Evolutionary conservation across 495 filamentous ascomycete species (phyloP), one percentile per base, ranked within the genome.

Genomic region (Aspergillus nanangensis): DNA sequence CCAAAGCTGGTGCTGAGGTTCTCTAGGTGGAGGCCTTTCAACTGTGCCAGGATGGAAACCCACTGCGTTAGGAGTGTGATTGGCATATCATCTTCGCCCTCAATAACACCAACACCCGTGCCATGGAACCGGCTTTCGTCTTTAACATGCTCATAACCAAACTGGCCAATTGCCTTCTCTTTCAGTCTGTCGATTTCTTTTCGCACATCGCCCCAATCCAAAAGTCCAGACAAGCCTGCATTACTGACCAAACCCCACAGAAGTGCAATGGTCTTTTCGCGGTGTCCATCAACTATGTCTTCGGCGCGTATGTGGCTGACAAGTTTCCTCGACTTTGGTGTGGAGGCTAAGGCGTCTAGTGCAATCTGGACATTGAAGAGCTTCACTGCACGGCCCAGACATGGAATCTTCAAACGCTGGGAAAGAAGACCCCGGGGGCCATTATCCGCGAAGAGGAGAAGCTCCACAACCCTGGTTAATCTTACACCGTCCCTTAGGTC

Each of bases 271-370:
- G 82, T 85, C 61, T 79, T 85, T 52, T 87, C 83, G 22, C 83
- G 75, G 47, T 83, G 76, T 5, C 83, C 83, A 51, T 86, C 76
- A 5, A 86, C 78, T 32, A 86, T 79, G 33, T 87, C 80, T 35
- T 80, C 78, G 1, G 82, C 70, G 15, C 60, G 69, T 15, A 81
- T 53, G n/a, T 63, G 56, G 17, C 62, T 50, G 14, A 70, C 46
- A 21, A 73, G 57, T 3, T 45, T 31, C 2, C 49, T 55, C 8
- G 69, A 58, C 3, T 70, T 69, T 13, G 56, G 53, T 3, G 71
- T 58, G 9, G 67, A 66, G 4, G 57, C 46, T 20, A 86, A 57
- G 1, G 82, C 77, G 31, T 66, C 61, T 2, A 87, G 58, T 1
- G 78, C 77, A n/a, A 84, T 57, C 47, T 76, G 70, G 3, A 79